These are phyloP conservation scores for Dryadomyces quercus-mongolicae DNA, from an alignment of 2,329 filamentous ascomycete species.

Conservation along the genomic window DNA sequence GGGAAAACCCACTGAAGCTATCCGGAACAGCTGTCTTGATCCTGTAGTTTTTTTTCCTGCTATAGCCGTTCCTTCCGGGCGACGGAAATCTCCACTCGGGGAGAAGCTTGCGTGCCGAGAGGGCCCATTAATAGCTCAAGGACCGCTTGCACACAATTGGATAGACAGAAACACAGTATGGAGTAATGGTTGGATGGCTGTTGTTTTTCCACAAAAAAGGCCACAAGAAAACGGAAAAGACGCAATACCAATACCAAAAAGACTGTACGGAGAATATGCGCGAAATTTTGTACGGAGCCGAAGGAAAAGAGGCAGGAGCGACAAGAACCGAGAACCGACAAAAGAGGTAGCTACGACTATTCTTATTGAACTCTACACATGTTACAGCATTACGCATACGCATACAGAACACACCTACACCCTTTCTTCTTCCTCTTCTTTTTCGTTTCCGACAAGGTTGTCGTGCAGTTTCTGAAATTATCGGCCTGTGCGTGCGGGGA, in stretches of 20 bases:
- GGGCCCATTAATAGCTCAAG: too few species aligned
- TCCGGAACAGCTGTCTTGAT: too few species aligned
- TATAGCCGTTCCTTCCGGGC: not conserved
- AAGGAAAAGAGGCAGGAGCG: not conserved
- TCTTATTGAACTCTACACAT: not conserved
- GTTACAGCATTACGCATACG: not conserved
- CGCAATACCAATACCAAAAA: not conserved
- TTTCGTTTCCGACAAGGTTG: too few species aligned
- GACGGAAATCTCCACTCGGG: not conserved
- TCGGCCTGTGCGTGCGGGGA: too few species aligned
- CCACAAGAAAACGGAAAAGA: not conserved
- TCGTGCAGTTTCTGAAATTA: too few species aligned
- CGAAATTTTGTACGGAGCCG: not conserved
- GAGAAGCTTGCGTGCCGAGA: too few species aligned
- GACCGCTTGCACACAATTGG: not conserved
- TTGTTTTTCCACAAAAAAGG: not conserved
- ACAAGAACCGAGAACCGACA: not conserved
- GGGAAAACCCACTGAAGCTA: too few species aligned
- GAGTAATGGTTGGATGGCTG: too few species aligned
- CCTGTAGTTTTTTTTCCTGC: too few species aligned
- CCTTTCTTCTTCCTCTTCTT: too few species aligned
- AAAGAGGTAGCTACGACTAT: not conserved
- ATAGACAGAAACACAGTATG: not conserved
- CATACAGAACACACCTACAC: not conserved
- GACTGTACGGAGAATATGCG: not conserved